Conservation (phyloP, 2,329 filamentous ascomycete species). For the Phyllosticta ampelicida region DNA sequence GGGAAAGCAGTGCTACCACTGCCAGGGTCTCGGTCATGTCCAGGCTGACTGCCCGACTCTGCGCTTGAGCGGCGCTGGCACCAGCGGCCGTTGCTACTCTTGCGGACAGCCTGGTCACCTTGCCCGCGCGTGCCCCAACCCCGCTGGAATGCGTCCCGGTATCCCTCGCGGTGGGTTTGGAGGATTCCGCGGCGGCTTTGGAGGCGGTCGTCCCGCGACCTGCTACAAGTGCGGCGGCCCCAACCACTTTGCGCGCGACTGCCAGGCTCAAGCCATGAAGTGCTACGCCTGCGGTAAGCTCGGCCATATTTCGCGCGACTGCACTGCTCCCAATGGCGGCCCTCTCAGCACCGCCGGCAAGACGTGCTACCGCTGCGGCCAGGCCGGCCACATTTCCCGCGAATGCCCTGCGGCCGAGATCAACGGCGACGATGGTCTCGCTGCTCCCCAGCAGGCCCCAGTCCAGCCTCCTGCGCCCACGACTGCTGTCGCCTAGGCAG, state of each 20-base stretch:
- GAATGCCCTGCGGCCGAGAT: slow-evolving; percentile 74
- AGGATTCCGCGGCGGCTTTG: slow-evolving; percentile 63
- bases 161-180: slow-evolving; percentile 62
- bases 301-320: slow-evolving; percentile 88
- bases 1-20: slow-evolving; percentile 99
- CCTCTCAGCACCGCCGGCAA: slow-evolving; percentile 93
- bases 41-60: slow-evolving; percentile 98
- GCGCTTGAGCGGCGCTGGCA: slow-evolving; percentile 70
- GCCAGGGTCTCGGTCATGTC: slow-evolving; percentile 94
- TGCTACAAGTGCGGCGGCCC: slow-evolving; percentile 70
- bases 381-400: slow-evolving; percentile 90
- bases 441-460: slow-evolving; percentile 23
- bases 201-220: slow-evolving; percentile 53
- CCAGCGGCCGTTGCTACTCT: slow-evolving; percentile 88
- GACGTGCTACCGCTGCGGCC: slow-evolving; percentile 96
- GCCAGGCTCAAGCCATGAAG: slow-evolving; percentile 97
- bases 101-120: slow-evolving; percentile 89
- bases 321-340: slow-evolving; percentile 91
- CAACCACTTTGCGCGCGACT: slow-evolving; percentile 97
- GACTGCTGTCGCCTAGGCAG: slow-evolving; percentile 26
- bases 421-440: slow-evolving; percentile 29
- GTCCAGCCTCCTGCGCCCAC: slow-evolving; percentile 33
- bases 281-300: slow-evolving; percentile 96
- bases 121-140: slow-evolving; percentile 80
- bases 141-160: slow-evolving; percentile 52